Evolutionary conservation across 306 rosid genomes (phyloP).

Genomic region (Medicago truncatula): DNA sequence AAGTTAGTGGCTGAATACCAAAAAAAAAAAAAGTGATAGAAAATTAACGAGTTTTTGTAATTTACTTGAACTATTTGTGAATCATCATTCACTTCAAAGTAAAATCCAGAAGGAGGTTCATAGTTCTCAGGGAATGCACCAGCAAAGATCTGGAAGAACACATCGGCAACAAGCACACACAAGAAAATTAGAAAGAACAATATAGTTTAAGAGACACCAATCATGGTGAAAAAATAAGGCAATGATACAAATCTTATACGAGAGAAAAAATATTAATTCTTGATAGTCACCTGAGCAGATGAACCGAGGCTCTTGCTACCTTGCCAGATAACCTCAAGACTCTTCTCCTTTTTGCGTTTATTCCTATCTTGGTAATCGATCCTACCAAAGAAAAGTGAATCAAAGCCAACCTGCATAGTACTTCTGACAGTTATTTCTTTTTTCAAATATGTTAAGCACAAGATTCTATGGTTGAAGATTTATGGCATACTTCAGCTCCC

Average conservation of each 20-base stretch:
- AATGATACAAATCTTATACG: constrained; percentile 28
- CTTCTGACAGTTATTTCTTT: constrained; percentile 22
- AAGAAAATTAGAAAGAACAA: constrained; percentile 26
- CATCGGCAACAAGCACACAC: constrained; percentile 33
- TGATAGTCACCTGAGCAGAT: constrained; percentile 67
- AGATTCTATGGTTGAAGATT: constrained; percentile 36
- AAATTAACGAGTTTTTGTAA: constrained; percentile 41
- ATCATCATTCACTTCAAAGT: constrained; percentile 68
- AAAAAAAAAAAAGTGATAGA: constrained; percentile 25
- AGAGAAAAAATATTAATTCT: constrained; percentile 2
- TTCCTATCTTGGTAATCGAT: constrained; percentile 88
- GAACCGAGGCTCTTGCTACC: constrained; percentile 81
- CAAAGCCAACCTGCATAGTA: constrained; percentile 65
- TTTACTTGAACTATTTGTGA: constrained; percentile 74
- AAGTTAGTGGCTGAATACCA: constrained; percentile 41
- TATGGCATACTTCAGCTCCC: constrained; percentile 70
- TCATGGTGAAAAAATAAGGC: constrained; percentile 15
- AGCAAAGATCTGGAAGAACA: constrained; percentile 63
- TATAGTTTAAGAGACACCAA: constrained; percentile 30
- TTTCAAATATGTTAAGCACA: constrained; percentile 33
- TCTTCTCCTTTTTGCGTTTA: constrained; percentile 73
- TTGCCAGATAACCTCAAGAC: constrained; percentile 84
- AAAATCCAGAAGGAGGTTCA: constrained; percentile 77
- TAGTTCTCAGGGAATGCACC: constrained; percentile 76
- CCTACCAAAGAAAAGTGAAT: constrained; percentile 81